A percentile compares a stretch with the other conserved stretches of the same genome.
These are phyloP conservation scores for Fraxinus pennsylvanica DNA, from an alignment of 257 asterid species.

Conservation along the genomic window DNA sequence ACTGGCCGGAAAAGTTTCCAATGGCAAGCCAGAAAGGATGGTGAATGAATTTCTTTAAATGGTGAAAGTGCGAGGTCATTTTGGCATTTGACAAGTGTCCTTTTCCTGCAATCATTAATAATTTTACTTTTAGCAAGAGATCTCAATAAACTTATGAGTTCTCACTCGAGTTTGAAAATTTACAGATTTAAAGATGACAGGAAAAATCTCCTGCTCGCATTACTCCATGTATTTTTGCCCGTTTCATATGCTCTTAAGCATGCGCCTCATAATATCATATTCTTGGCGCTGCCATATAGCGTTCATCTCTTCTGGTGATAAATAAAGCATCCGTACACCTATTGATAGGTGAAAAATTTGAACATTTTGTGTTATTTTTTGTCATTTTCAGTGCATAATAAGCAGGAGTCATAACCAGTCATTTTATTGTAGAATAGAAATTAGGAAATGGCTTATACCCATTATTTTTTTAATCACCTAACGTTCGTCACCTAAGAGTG, in stretches of 20 bases:
- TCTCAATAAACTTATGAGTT: neutral
- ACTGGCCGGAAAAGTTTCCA: neutral
- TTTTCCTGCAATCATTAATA: neutral
- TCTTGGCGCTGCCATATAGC: neutral
- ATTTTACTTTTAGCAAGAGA: neutral
- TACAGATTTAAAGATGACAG: neutral
- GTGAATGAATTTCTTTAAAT: neutral
- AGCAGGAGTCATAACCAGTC: neutral
- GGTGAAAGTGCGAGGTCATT: slow-evolving; percentile 2
- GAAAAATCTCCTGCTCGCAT: neutral
- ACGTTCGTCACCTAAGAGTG: neutral
- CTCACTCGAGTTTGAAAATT: neutral
- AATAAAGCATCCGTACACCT: neutral
- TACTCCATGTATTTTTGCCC: neutral
- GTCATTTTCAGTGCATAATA: neutral
- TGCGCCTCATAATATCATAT: neutral
- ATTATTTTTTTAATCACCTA: neutral
- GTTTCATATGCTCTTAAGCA: neutral
- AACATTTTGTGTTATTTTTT: neutral
- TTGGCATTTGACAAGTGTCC: neutral
- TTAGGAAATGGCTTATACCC: neutral
- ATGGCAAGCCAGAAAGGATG: neutral
- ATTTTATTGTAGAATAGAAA: neutral
- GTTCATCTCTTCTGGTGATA: neutral
- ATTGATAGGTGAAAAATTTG: neutral